Base-by-base conservation (phyloP, 805 yeast genomes). In the Metschnikowia noctiluminum region DNA sequence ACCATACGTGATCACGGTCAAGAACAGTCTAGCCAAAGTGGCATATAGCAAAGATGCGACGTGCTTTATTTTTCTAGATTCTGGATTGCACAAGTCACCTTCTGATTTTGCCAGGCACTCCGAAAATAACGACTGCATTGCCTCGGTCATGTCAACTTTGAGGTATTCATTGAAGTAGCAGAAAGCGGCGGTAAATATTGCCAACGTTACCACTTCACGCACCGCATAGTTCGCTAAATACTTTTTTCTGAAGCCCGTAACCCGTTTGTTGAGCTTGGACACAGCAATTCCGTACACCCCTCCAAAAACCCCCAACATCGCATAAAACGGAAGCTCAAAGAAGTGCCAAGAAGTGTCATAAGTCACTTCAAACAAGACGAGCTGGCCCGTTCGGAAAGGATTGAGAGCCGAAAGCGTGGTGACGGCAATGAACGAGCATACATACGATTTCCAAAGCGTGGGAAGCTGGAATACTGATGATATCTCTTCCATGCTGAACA, bases 381-480 rank as follows among this genome's bases (percentile, higher is more conserved):
- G 79, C 66, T 91, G 96, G 1, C 99, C 99, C 0, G 94, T 89
- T 61, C 97, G 76, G 62, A 91, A 94, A 1, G 99, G 98, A 60
- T 95, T 88, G 58, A 91, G 74, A 9, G 84, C 74, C 28, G 96
- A 84, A 30, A 94, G 70, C 0, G 89, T 84, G 0, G 89, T 80
- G 0, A 91, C 92, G 0, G 97, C 97, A 1, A 89, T 81, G 50
- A 95, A 69, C 1, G 97, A 87, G 59, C 97, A 90, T 59, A 89
- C 91, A 61, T 91, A 94, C 1, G 94, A 81, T 59, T 89, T 87
- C 95, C 96, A 89, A 65, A 95, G 77, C 1, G 96, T 87, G 3
- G 86, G 76, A 13, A 90, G 70, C 55, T 82, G 86, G 62, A 89
- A 85, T 37, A 79, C 78, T 31, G 84, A 75, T 0, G 94, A 80